Conservation (phyloP, 2,329 filamentous ascomycete species). For the Cladophialophora immunda region DNA sequence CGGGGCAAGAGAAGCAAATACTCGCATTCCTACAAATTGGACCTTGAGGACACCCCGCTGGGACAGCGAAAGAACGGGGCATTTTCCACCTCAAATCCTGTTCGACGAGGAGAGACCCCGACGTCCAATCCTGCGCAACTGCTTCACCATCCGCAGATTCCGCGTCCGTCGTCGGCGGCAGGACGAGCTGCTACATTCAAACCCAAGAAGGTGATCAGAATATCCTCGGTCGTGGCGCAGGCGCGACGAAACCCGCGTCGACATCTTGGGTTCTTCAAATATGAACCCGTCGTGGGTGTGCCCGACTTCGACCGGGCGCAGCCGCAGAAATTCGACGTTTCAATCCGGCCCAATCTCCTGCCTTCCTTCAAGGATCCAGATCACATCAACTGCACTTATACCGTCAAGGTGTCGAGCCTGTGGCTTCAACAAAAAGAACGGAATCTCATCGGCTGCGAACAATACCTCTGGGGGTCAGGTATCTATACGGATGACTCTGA, state of each 20-base stretch:
- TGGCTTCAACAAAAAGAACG: slow-evolving; percentile 75
- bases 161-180: slow-evolving; percentile 20
- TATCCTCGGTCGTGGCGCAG: slow-evolving; percentile 74
- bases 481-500: slow-evolving; percentile 97
- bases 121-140: slow-evolving; percentile 30
- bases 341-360: slow-evolving; percentile 72
- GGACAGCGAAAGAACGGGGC: slow-evolving; percentile 29
- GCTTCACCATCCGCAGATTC: slow-evolving; percentile 17
- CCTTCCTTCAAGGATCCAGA: slow-evolving; percentile 71
- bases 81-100: slow-evolving; percentile 23
- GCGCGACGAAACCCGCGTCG: slow-evolving; percentile 75
- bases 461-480: slow-evolving; percentile 90
- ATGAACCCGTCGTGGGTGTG: slow-evolving; percentile 71
- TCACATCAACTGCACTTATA: slow-evolving; percentile 89
- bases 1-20: slow-evolving; percentile 39
- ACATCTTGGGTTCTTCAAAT: slow-evolving; percentile 86
- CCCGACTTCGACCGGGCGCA: slow-evolving; percentile 42
- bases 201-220: slow-evolving; percentile 72
- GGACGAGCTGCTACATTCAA: slow-evolving; percentile 58
- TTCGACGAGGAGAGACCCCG: slow-evolving; percentile 32
- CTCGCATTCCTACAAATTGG: slow-evolving; percentile 40
- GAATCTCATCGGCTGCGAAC: slow-evolving; percentile 82
- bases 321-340: slow-evolving; percentile 66
- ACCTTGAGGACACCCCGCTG: slow-evolving; percentile 35
- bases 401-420: slow-evolving; percentile 82